Evolutionary conservation across 2,329 filamentous ascomycete genomes (phyloP).

Genomic region (Lecanicillium sp.): DNA sequence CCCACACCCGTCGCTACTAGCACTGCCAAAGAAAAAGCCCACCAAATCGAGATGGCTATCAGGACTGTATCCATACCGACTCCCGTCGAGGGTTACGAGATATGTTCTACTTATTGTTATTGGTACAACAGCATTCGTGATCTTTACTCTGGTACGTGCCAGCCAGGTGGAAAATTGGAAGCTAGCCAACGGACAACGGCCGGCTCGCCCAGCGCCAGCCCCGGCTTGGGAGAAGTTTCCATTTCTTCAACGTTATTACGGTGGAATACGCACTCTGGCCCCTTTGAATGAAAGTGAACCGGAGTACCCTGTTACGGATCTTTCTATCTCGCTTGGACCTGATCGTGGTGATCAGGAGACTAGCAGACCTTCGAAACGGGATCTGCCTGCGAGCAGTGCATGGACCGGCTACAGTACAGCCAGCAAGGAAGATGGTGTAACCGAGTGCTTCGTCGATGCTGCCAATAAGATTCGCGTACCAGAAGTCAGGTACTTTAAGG

Average conservation of each 20-base stretch:
- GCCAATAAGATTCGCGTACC: constrained; percentile 60
- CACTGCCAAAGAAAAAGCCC: constrained; percentile 31
- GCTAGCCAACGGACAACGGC: constrained; percentile 43
- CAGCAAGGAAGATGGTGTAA: constrained; percentile 41
- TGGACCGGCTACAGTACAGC: constrained; percentile 26
- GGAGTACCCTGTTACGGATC: constrained; percentile 69
- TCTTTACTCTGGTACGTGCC: constrained; percentile 64
- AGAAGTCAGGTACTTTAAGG: constrained; percentile 62
- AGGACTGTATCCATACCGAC: constrained; percentile 42
- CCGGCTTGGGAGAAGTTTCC: constrained; percentile 76
- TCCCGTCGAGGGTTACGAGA: constrained; percentile 66
- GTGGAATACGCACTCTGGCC: constrained; percentile 69
- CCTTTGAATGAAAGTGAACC: constrained; percentile 58
- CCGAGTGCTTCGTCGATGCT: constrained; percentile 72
- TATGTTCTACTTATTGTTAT: constrained; percentile 70
- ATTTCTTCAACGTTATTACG: constrained; percentile 83
- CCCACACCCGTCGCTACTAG: constrained; percentile 30
- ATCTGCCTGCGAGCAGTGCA: constrained; percentile 19
- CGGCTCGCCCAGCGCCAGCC: constrained; percentile 46
- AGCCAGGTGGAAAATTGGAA: constrained; percentile 62
- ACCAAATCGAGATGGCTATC: constrained; percentile 12
- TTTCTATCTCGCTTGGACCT: constrained; percentile 26
- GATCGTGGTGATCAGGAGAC: background rate
- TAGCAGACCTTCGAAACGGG: constrained; percentile 9
- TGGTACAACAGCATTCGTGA: constrained; percentile 64